Percentiles rank a stretch among this genome's conserved stretches.
Evolutionary conservation across 768 basidiomycete species (phyloP).

Genomic region (Steccherinum ochraceum): DNA sequence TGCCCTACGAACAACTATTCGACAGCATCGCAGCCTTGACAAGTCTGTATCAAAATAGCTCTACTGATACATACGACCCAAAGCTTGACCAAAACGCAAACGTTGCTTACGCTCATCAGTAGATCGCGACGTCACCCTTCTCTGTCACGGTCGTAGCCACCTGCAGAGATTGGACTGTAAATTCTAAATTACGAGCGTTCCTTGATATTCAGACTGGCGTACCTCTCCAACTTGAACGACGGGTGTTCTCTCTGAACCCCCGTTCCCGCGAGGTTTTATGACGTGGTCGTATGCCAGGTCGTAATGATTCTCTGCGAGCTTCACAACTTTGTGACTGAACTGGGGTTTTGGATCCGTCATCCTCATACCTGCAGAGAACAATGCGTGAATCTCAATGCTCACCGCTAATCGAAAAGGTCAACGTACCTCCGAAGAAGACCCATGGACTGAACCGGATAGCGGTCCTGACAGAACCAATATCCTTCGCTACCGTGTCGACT

Average conservation of each 20-base stretch:
- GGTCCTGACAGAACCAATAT: conserved; percentile 32
- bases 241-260: conserved; percentile 1
- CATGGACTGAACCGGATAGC: conserved; percentile 35
- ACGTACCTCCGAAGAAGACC: conserved; percentile 15
- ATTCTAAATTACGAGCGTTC: not conserved
- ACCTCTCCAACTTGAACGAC: conserved; percentile 14
- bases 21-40: too few relatives aligned
- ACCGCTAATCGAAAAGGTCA: not conserved
- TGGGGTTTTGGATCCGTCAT: conserved; percentile 50
- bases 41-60: too few relatives aligned
- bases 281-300: conserved; percentile 34
- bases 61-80: too few relatives aligned
- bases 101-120: too few relatives aligned
- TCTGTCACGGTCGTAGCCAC: conserved; percentile 19
- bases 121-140: conserved; percentile 20
- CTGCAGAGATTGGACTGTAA: conserved; percentile 12
- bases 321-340: conserved; percentile 41
- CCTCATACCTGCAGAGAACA: conserved; percentile 28
- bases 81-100: too few relatives aligned
- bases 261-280: conserved; percentile 20
- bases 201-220: not conserved
- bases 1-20: too few relatives aligned
- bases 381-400: not conserved
- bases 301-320: conserved; percentile 34
- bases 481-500: conserved; percentile 28